A percentile compares a stretch with the other conserved stretches of the same genome.
Evolutionary conservation across 192 early-diverging fungal genomes (phyloP).

Genomic region (Podila clonocystis): DNA sequence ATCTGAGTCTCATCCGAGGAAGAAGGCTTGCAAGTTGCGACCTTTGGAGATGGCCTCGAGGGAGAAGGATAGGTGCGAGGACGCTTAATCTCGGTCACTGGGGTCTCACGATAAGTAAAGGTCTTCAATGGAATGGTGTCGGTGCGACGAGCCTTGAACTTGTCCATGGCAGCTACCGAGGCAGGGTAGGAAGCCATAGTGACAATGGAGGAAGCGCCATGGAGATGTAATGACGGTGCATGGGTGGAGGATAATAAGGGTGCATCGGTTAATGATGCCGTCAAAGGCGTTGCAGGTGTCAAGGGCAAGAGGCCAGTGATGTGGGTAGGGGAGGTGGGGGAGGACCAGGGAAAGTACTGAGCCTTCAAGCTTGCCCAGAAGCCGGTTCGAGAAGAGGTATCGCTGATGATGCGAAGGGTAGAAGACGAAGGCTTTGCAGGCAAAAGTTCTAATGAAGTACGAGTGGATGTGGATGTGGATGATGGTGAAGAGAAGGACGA

Average conservation of each 20-base stretch:
- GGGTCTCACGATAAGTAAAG: constrained; percentile 37
- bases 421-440: neutral
- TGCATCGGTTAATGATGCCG: constrained; percentile 21
- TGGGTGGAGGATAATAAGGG: constrained; percentile 6
- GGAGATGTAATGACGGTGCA: neutral
- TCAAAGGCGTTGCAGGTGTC: constrained; percentile 18
- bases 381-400: constrained; percentile 5
- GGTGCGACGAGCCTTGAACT: constrained; percentile 33
- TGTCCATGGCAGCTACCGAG: constrained; percentile 33
- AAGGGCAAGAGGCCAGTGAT: constrained; percentile 21
- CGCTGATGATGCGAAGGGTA: neutral
- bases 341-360: constrained; percentile 10
- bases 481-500: neutral
- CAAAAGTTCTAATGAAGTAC: constrained; percentile 5
- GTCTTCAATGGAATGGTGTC: constrained; percentile 43
- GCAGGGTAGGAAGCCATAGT: constrained; percentile 15
- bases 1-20: neutral
- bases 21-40: neutral
- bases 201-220: neutral
- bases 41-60: neutral
- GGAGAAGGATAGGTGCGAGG: neutral
- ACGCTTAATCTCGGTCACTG: constrained; percentile 16
- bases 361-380: constrained; percentile 34
- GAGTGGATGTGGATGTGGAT: constrained; percentile 2
- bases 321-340: neutral